Conservation (phyloP, 768 basidiomycete genomes). For the Pleurotus ostreatus region DNA sequence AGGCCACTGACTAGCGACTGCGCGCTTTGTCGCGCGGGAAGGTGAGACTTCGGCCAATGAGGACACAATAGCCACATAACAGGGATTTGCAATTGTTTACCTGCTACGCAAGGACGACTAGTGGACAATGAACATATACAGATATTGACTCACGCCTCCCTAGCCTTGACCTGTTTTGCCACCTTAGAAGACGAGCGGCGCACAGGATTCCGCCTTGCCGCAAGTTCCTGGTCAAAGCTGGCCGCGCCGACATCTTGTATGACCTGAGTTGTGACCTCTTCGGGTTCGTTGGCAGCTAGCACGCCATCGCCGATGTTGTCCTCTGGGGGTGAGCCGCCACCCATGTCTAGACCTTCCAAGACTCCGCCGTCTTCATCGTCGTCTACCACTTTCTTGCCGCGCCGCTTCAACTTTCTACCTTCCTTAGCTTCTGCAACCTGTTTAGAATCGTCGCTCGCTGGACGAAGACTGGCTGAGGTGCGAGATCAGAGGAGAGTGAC, state of each 20-base stretch:
- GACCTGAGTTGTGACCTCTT: neutral
- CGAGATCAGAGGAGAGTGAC: neutral
- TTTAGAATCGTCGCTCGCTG: slow-evolving; percentile 1
- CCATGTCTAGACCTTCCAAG: neutral
- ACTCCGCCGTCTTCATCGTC: neutral
- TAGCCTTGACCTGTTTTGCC: neutral
- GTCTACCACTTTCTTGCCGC: neutral
- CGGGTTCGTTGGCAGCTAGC: neutral
- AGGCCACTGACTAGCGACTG: too few relatives aligned
- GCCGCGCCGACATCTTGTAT: neutral
- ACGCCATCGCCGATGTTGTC: neutral
- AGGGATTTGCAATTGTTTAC: too few relatives aligned
- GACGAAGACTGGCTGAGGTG: slow-evolving; percentile 7
- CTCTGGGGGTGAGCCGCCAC: neutral
- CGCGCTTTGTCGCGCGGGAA: too few relatives aligned
- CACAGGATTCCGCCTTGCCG: neutral
- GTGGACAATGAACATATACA: neutral
- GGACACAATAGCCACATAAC: too few relatives aligned
- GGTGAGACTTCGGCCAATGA: too few relatives aligned
- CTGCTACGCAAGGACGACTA: too few relatives aligned
- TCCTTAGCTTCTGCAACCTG: slow-evolving; percentile 1
- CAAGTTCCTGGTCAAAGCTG: neutral
- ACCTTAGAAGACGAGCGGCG: neutral
- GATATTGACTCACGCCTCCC: neutral
- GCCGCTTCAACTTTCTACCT: neutral